phyloP scores from a whole-genome alignment of 2,329 filamentous ascomycete species.

The Macrophomina phaseolina region DNA sequence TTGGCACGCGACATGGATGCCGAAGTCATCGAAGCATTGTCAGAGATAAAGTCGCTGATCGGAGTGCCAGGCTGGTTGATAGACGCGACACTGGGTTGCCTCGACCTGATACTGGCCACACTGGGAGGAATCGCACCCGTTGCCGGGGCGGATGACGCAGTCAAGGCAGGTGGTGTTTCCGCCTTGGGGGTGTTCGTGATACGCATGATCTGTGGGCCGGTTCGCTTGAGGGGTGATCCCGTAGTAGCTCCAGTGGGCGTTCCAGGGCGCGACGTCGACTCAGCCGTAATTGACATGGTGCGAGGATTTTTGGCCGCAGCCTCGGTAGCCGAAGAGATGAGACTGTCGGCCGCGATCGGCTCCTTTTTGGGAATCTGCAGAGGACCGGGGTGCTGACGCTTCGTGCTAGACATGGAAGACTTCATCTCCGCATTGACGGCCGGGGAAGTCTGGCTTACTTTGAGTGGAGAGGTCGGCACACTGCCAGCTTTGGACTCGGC shows the following conservation, averaged over 20 bases:
- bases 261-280: slow-evolving; percentile 48
- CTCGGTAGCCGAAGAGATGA: slow-evolving; percentile 28
- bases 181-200: slow-evolving; percentile 70
- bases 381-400: slow-evolving; percentile 25
- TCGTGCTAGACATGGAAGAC: slow-evolving; percentile 9
- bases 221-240: slow-evolving; percentile 50
- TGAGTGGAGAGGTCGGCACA: not conserved
- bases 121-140: slow-evolving; percentile 40
- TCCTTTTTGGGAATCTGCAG: slow-evolving; percentile 27
- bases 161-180: slow-evolving; percentile 57
- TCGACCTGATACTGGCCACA: slow-evolving; percentile 52
- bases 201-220: slow-evolving; percentile 68
- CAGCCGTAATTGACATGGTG: slow-evolving; percentile 32
- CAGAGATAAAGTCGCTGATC: slow-evolving; percentile 75
- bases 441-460: not conserved
- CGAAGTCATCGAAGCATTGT: slow-evolving; percentile 76
- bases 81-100: slow-evolving; percentile 62
- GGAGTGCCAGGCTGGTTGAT: slow-evolving; percentile 73
- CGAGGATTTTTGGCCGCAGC: slow-evolving; percentile 36
- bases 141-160: slow-evolving; percentile 38
- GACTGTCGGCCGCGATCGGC: not conserved
- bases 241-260: slow-evolving; percentile 57
- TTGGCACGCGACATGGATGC: slow-evolving; percentile 73
- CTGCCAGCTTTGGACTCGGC: slow-evolving; percentile 7
- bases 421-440: not conserved